Evolutionary conservation across 164 flowering plant species (phyloP), one percentile per base, ranked within the genome.

Genomic region (Liriodendron chinense): DNA sequence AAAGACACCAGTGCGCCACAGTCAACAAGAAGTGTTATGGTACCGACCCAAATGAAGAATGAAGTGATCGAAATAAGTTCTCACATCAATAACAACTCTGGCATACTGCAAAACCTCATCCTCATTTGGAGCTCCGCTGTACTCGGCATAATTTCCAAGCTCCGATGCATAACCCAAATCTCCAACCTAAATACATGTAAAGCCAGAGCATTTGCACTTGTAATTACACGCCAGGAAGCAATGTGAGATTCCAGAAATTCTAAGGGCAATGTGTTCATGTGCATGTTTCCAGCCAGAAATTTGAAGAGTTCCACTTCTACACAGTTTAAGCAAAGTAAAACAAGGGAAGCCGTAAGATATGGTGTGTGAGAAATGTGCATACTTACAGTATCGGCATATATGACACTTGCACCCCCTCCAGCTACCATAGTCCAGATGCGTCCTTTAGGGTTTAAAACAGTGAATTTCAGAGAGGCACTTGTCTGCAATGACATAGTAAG

Each of bases 361-460:
- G 68, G n/a, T 43, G 22, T 1, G 23, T 23, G 43, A 73, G 26
- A 66, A 20, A 57, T 8, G 14, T 14, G 4, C 71, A 34, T n/a
- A 80, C 92, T 83, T 75, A 94, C 98, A 34, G 98, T 92, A 75
- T 92, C 98, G 16, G 98, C 97, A 87, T 94, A 94, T 62, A 94
- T 94, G 7, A 94, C 97, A 83, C 97, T 94, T 13, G 97, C 97
- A 76, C 98, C 97, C 66, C 98, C 98, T 82, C 98, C 98, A 80
- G 98, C 98, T 14, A 94, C 98, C 98, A 94, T 94, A 0, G 98
- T 94, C 98, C 98, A 94, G 61, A 92, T 91, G 64, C 97, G 90
- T 73, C 98, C 97, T 82, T 89, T 92, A 24, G 96, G 96, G 80
- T 94, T 94, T 84, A 94, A 78, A 61, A 94, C 93, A 25, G 97